Evolutionary conservation across 805 yeast genomes (phyloP).

Genomic region (Metschnikowia proteae): DNA sequence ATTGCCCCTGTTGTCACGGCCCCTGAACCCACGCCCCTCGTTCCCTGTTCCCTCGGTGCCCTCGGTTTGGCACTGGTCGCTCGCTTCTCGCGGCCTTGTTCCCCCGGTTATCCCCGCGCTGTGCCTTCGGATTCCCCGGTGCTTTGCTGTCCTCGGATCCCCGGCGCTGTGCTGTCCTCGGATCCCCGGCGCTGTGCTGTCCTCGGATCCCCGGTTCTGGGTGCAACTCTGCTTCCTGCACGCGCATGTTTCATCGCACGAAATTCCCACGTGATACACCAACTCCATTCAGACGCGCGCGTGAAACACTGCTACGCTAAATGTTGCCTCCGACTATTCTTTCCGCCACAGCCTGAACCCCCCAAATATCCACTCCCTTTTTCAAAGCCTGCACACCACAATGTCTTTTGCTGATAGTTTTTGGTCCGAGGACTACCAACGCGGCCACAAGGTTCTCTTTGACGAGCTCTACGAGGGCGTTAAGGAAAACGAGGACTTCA

Average conservation of each 20-base stretch:
- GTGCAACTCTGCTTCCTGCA: not conserved
- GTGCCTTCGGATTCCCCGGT: no score
- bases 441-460: constrained; percentile 51
- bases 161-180: no score
- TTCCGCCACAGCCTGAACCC: no score
- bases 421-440: constrained; percentile 66
- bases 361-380: not conserved
- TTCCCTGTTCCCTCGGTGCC: no score
- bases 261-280: constrained; percentile 2
- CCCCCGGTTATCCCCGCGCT: no score
- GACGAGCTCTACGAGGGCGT: constrained; percentile 58
- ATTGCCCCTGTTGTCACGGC: no score
- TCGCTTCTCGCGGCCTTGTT: no score
- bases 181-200: no score
- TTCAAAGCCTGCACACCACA: not conserved
- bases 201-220: not conserved
- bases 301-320: not conserved
- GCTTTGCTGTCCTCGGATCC: no score
- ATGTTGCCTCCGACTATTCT: no score
- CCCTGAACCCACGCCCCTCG: no score
- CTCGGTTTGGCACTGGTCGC: no score
- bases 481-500: constrained; percentile 65
- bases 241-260: not conserved
- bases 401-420: constrained; percentile 71
- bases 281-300: not conserved